Percentiles rank a stretch among this genome's conserved stretches.
Evolutionary conservation across 164 flowering plant genomes (phyloP).

Genomic region (Buxus sempervirens): DNA sequence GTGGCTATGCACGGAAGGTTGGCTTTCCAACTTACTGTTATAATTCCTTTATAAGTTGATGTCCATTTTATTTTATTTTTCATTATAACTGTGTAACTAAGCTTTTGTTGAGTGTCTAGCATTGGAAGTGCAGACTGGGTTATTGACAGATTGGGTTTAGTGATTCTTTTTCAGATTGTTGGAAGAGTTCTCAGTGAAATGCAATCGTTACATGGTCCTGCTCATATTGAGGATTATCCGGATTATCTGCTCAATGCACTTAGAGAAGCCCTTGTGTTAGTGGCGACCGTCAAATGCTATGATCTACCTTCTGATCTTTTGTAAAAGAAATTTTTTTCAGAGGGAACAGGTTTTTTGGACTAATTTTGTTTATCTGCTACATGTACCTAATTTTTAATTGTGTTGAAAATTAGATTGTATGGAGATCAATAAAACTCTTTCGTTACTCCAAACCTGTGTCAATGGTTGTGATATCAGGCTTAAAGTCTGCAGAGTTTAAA

Average conservation of each 20-base stretch:
- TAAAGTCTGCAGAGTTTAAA: no score
- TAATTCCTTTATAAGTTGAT: background rate
- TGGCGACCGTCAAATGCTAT: slow-evolving; percentile 61
- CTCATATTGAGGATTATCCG: slow-evolving; percentile 53
- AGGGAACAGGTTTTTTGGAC: no score
- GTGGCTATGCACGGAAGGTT: slow-evolving; percentile 88
- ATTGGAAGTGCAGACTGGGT: background rate
- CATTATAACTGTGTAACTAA: background rate
- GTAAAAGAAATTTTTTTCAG: no score
- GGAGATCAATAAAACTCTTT: no score
- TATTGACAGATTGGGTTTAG: no score
- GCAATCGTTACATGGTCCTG: slow-evolving; percentile 38
- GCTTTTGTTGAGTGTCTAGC: background rate
- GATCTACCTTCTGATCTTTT: slow-evolving; percentile 12
- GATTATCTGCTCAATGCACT: slow-evolving; percentile 59
- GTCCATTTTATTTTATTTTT: background rate
- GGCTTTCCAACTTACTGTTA: slow-evolving; percentile 8
- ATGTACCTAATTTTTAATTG: no score
- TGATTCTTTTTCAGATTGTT: slow-evolving; percentile 47
- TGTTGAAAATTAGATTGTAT: no score
- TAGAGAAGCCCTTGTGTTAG: slow-evolving; percentile 50
- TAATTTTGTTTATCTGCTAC: no score
- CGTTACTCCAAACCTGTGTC: no score
- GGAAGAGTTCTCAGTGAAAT: slow-evolving; percentile 59
- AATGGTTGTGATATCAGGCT: no score